Evolutionary conservation across 23 red algal genomes (phyloP).

Genomic region (Cyanidiococcus yangmingshanensis): DNA sequence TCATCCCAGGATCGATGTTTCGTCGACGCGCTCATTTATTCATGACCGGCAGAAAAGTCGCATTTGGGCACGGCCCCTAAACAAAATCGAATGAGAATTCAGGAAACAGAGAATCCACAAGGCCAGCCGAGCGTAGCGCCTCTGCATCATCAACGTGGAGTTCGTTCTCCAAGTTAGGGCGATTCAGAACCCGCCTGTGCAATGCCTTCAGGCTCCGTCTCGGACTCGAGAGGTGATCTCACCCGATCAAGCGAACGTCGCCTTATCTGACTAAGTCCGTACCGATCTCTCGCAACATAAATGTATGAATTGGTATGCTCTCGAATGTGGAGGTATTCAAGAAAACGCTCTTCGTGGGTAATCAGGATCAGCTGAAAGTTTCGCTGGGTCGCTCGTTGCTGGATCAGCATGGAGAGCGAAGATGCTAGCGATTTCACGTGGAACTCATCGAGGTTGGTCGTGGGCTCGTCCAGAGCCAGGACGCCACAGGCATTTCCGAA

Average conservation of each 20-base stretch:
- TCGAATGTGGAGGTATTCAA: slow-evolving; percentile 55
- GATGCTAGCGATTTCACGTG: slow-evolving; percentile 74
- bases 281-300: slow-evolving; percentile 36
- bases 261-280: slow-evolving; percentile 19
- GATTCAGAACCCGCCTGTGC: too few species aligned
- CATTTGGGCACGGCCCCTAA: too few species aligned
- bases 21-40: too few species aligned
- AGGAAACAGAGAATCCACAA: too few species aligned
- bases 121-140: too few species aligned
- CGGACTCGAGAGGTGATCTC: too few species aligned
- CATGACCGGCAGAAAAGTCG: too few species aligned
- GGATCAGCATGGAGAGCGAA: slow-evolving; percentile 55
- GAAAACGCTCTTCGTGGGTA: slow-evolving; percentile 92
- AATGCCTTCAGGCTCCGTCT: too few species aligned
- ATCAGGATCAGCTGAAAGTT: slow-evolving; percentile 95
- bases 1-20: too few species aligned
- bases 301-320: slow-evolving; percentile 61
- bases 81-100: too few species aligned
- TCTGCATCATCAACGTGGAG: too few species aligned
- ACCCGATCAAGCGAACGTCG: slow-evolving; percentile 7
- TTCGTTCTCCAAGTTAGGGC: too few species aligned
- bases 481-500: slow-evolving; percentile 91
- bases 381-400: slow-evolving; percentile 48
- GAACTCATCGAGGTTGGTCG: slow-evolving; percentile 83
- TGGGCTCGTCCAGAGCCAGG: slow-evolving; percentile 92